A percentile compares a stretch with the other conserved stretches of the same genome.
Conservation (phyloP, 2,329 filamentous ascomycete genomes). For the Penicillium griseofulvum region DNA sequence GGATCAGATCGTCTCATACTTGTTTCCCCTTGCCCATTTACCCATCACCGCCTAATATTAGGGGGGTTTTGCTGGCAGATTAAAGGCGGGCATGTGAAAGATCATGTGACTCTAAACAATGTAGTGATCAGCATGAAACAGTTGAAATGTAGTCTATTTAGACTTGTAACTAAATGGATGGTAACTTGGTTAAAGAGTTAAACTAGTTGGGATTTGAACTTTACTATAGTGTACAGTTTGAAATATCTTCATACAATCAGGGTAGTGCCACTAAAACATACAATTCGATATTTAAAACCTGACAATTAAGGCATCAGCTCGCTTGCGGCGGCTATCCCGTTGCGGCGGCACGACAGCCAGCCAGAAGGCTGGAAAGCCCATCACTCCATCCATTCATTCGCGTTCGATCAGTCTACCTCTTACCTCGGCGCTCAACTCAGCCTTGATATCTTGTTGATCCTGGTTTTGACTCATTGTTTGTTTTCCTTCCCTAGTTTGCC, state of each 20-base stretch:
- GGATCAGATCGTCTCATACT: constrained; percentile 4
- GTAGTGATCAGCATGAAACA: constrained; percentile 1
- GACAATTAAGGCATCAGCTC: constrained; percentile 26
- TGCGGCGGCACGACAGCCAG: constrained; percentile 41
- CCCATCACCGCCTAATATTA: background rate
- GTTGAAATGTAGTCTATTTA: background rate
- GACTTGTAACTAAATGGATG: background rate
- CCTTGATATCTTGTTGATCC: constrained; percentile 10
- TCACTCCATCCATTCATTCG: constrained; percentile 30
- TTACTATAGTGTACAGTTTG: background rate
- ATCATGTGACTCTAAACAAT: constrained; percentile 8
- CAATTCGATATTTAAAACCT: constrained; percentile 9
- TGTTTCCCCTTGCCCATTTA: background rate
- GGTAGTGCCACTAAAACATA: background rate
- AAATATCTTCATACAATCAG: background rate
- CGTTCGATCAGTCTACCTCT: constrained; percentile 18
- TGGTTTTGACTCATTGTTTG: constrained; percentile 5
- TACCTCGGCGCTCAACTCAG: constrained; percentile 13
- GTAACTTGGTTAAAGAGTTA: background rate
- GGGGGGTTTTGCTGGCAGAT: background rate
- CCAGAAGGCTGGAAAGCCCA: constrained; percentile 37
- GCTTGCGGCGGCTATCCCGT: constrained; percentile 42
- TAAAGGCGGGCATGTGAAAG: background rate
- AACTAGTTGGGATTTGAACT: background rate
- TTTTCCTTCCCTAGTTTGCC: constrained; percentile 10